Evolutionary conservation across 2,329 filamentous ascomycete species (phyloP), one percentile per base, ranked within the genome.

Genomic region (Monosporascus ibericus): DNA sequence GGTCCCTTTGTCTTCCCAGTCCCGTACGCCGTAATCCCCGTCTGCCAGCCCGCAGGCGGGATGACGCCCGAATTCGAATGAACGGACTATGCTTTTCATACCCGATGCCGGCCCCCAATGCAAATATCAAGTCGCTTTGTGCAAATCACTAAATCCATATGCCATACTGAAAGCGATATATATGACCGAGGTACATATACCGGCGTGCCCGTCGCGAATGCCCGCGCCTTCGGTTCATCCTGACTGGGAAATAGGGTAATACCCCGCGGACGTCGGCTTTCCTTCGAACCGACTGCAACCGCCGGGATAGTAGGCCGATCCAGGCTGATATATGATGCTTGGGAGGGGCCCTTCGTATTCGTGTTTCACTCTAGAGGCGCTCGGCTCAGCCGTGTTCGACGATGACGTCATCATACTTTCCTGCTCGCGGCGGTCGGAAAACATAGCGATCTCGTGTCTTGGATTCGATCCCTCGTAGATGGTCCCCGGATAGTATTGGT

Each of bases 401-500:
- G 62, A 57, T 5, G 65, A 58, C 27, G 56, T 47, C 54, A 66
- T 59, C 44, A 65, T 58, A 15, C 57, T 61, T 2, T 67, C 65
- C 7, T 62, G 59, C 38, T 71, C 69, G 48, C 58, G 60, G 24
- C 66, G 60, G 55, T 71, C 70, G 5, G 70, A 67, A 59, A 78
- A 82, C 63, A 81, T 70, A 52, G 82, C 79, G 20, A 82, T 72
- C 1, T 71, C 63, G 14, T 67, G 68, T 38, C 72, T 67, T 1
- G 72, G 65, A 47, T 80, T 75, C 3, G 72, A 68, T 20, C 66
- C 67, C 47, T 81, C 77, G 58, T 80, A 81, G 47, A 81, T 72
- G 3, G 76, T 59, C 0, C 70, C 69, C 0, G 77, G 76, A 56
- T 77, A 82, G 58, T 83, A 82, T 52, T 80, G 75, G 54, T 82